These are phyloP conservation scores for Candida insectorum DNA, from an alignment of 805 yeast genomes.

Conservation along the genomic window DNA sequence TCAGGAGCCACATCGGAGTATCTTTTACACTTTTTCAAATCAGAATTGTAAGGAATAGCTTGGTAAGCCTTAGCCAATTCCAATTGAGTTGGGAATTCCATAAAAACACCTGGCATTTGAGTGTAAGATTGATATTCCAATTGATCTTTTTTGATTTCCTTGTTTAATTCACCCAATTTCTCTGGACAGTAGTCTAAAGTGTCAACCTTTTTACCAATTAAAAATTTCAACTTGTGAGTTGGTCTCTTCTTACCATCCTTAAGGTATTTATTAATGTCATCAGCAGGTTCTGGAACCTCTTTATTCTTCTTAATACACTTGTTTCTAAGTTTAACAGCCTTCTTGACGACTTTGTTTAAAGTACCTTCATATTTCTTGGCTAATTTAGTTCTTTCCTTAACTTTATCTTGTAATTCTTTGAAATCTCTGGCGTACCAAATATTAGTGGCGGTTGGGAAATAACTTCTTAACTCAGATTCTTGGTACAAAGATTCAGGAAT, in stretches of 20 bases:
- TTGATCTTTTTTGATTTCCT: slow-evolving; percentile 60
- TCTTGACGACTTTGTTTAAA: slow-evolving; percentile 55
- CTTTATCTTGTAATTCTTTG: slow-evolving; percentile 50
- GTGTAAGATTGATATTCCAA: slow-evolving; percentile 46
- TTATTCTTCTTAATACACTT: slow-evolving; percentile 58
- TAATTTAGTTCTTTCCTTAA: slow-evolving; percentile 62
- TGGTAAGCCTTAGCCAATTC: slow-evolving; percentile 90
- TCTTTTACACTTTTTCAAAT: slow-evolving; percentile 46
- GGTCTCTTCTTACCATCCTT: slow-evolving; percentile 73
- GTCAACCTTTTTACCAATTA: slow-evolving; percentile 80
- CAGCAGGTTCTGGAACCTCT: slow-evolving; percentile 52
- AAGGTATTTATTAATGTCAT: slow-evolving; percentile 60
- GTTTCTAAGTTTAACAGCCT: slow-evolving; percentile 53
- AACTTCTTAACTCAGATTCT: slow-evolving; percentile 49
- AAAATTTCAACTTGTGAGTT: slow-evolving; percentile 66
- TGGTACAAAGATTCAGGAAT: slow-evolving; percentile 47
- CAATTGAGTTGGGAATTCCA: slow-evolving; percentile 79
- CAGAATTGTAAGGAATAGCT: slow-evolving; percentile 57
- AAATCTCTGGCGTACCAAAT: slow-evolving; percentile 66
- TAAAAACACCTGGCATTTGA: slow-evolving; percentile 65
- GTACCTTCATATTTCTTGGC: slow-evolving; percentile 61
- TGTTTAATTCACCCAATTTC: slow-evolving; percentile 65
- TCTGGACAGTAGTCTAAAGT: slow-evolving; percentile 73
- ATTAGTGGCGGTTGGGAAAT: slow-evolving; percentile 61
- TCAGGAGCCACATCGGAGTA: slow-evolving; percentile 70